Evolutionary conservation across 225 moss, liverwort and hornwort genomes (phyloP), one percentile per base, ranked within the genome.

Genomic region (Asterella californica): DNA sequence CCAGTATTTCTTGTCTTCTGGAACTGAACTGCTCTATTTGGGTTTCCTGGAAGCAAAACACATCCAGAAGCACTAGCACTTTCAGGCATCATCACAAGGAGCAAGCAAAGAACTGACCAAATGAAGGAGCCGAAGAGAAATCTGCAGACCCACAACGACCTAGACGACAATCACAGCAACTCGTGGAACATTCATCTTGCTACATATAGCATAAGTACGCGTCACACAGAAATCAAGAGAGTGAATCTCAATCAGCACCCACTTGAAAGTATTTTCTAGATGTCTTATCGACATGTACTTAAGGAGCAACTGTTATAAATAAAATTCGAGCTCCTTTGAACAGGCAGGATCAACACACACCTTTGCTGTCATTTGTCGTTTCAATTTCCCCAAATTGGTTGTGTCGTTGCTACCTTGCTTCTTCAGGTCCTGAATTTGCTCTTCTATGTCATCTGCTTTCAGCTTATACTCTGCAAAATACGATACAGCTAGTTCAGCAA

Each of bases 301-400:
- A 32, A 52, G 24, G 9, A 70, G 24, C 27, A 73, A 52, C 30
- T 73, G 50, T 22, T 69, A 3, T 19, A 21, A 38, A 47, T 46
- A 75, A 30, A 75, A 6, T 12, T 10, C 14, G 46, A 15, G 47
- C 11, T 21, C 65, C 75, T 63, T 15, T 30, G 36, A 10, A 32
- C 72, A 68, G 67, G 14, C 8, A 57, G 81, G 1, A 47, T 32
- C 25, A 32, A 10, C 11, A 66, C 80, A 47, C 70, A 95, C 99
- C 90, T 93, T 95, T 42, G 85, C 99, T 80, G 93, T 91, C 91
- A 99, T 92, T 83, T 95, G 92, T 62, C 99, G 91, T 80, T 95
- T 99, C 37, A 93, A 81, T 73, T 95, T 95, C 78, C 95, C 99
- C 76, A 99, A 85, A 49, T 90, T 93, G 57, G 79, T 81, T 34